Percentiles rank a stretch among this genome's conserved stretches.
Conservation (phyloP, 345 rosid genomes). For the Boechera stricta region DNA sequence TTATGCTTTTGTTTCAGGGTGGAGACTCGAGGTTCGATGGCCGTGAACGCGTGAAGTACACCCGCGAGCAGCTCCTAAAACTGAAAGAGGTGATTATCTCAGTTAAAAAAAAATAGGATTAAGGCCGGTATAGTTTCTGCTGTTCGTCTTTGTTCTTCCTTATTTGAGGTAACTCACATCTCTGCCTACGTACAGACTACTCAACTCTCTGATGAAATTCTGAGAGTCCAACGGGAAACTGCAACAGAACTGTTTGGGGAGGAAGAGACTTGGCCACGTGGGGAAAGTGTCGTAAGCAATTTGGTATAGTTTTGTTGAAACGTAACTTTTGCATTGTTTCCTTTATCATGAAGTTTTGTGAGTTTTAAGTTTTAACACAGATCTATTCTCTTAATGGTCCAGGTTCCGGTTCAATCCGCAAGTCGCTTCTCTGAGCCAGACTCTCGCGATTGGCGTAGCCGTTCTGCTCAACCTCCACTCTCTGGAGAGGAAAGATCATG, state of each 20-base stretch:
- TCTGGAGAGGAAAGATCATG: conserved; percentile 71
- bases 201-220: conserved; percentile 62
- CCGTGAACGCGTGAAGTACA: conserved; percentile 63
- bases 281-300: conserved; percentile 62
- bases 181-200: conserved; percentile 43
- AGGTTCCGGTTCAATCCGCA: conserved; percentile 39
- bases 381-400: conserved; percentile 15
- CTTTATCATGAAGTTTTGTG: conserved; percentile 6
- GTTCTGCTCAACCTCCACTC: conserved; percentile 48
- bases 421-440: conserved; percentile 61
- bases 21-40: conserved; percentile 61
- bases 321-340: conserved; percentile 17
- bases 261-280: conserved; percentile 67
- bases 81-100: conserved; percentile 61
- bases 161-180: conserved; percentile 15
- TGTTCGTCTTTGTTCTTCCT: not conserved
- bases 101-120: not conserved
- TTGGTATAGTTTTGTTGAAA: conserved; percentile 22
- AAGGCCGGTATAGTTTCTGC: not conserved
- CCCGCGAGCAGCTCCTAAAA: conserved; percentile 72
- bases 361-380: conserved; percentile 23
- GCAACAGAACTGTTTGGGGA: conserved; percentile 67
- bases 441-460: conserved; percentile 82
- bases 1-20: conserved; percentile 41
- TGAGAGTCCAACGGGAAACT: conserved; percentile 66